These are phyloP conservation scores for Coprinopsis cinerea DNA, from an alignment of 768 basidiomycete genomes.

Conservation along the genomic window DNA sequence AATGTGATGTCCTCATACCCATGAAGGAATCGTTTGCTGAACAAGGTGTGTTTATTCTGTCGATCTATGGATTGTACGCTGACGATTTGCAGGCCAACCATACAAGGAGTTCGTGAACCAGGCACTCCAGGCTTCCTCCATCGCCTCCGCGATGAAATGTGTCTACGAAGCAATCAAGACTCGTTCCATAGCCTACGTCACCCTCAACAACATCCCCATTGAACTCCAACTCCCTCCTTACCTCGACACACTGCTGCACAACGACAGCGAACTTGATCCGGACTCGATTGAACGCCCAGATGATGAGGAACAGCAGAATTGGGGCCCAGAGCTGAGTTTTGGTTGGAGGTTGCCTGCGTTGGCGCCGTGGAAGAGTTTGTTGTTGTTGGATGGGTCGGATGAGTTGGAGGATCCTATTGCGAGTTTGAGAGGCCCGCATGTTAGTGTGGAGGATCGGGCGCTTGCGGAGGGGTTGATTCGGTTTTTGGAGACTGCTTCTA, in stretches of 20 bases:
- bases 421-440: slow-evolving; percentile 53
- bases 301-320: slow-evolving; percentile 45
- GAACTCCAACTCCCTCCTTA: slow-evolving; percentile 85
- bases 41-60: slow-evolving; percentile 40
- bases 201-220: slow-evolving; percentile 71
- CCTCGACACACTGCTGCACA: slow-evolving; percentile 65
- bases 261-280: slow-evolving; percentile 50
- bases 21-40: slow-evolving; percentile 67
- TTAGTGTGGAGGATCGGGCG: slow-evolving; percentile 57
- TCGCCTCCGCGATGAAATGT: slow-evolving; percentile 74
- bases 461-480: slow-evolving; percentile 67
- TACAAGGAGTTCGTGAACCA: slow-evolving; percentile 50
- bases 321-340: slow-evolving; percentile 64
- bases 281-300: slow-evolving; percentile 46
- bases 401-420: slow-evolving; percentile 50
- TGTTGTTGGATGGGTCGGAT: slow-evolving; percentile 61
- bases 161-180: slow-evolving; percentile 77
- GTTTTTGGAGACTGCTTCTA: slow-evolving; percentile 68
- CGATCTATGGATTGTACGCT: slow-evolving; percentile 9
- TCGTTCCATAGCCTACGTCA: slow-evolving; percentile 70
- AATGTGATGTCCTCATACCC: slow-evolving; percentile 65
- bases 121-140: slow-evolving; percentile 59
- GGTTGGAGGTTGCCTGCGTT: slow-evolving; percentile 73
- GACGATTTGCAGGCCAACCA: slow-evolving; percentile 43
- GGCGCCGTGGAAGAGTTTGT: slow-evolving; percentile 87